These are phyloP conservation scores for Microbotryomycetes sp. DNA, from an alignment of 1,284 basidiomycete species.

Conservation along the genomic window DNA sequence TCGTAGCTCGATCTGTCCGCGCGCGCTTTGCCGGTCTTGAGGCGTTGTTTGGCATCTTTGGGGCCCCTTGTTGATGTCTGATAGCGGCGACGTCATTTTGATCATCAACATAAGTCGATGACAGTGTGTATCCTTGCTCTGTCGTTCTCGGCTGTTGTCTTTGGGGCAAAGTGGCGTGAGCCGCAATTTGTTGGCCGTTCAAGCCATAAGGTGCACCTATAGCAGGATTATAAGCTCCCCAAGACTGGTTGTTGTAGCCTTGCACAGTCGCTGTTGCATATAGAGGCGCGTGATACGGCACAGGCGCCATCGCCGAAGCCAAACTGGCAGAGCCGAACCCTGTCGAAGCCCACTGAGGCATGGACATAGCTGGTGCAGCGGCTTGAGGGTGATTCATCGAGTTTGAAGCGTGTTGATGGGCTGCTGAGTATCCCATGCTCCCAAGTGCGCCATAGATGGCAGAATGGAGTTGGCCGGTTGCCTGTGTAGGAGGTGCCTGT, in stretches of 20 bases:
- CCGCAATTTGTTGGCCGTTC: neutral
- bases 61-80: too few relatives aligned
- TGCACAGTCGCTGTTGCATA: neutral
- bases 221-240: neutral
- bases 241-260: neutral
- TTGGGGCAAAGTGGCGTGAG: slow-evolving; percentile 37
- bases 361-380: neutral
- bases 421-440: neutral
- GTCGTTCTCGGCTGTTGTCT: slow-evolving; percentile 42
- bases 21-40: too few relatives aligned
- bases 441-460: neutral
- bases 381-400: neutral
- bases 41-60: too few relatives aligned
- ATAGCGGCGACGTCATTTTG: too few relatives aligned
- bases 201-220: neutral
- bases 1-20: too few relatives aligned
- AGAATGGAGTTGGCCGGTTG: neutral
- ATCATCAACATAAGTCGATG: slow-evolving; percentile 50
- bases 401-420: neutral
- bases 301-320: neutral
- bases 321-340: too few relatives aligned
- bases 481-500: neutral
- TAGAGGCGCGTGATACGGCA: neutral
- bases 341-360: too few relatives aligned
- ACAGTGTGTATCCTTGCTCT: slow-evolving; percentile 52